Percentiles rank a stretch among this genome's conserved stretches.
phyloP scores from a whole-genome alignment of 352 stramenopile species.

The Pythium periplocum region DNA sequence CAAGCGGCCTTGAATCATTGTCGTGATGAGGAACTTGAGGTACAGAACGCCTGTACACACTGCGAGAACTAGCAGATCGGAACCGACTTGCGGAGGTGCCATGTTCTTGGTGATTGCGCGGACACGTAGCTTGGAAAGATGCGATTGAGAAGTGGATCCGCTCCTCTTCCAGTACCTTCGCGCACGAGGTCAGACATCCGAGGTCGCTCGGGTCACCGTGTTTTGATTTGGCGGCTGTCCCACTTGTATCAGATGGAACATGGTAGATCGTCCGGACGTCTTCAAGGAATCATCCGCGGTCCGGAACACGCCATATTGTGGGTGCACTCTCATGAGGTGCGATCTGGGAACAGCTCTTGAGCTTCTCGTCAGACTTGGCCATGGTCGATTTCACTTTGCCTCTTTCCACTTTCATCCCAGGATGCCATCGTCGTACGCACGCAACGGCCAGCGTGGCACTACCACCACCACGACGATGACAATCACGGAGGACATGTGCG shows the following conservation, averaged over 20 bases:
- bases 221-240: no score
- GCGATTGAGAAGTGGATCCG: not conserved
- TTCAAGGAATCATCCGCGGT: no score
- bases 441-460: not conserved
- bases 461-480: not conserved
- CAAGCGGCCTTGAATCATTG: conserved; percentile 38
- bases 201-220: no score
- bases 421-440: not conserved
- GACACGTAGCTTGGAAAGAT: not conserved
- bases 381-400: not conserved
- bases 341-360: no score
- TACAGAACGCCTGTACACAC: conserved; percentile 39
- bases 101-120: not conserved
- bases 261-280: no score
- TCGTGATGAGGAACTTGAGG: conserved; percentile 51
- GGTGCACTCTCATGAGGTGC: no score
- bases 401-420: conserved; percentile 4
- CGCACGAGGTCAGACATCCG: no score
- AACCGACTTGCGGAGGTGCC: not conserved
- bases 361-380: no score
- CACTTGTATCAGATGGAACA: no score
- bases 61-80: conserved; percentile 10
- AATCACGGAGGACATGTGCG: conserved; percentile 7
- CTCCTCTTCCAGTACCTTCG: no score
- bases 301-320: no score